Evolutionary conservation across 306 rosid genomes (phyloP).

Genomic region (Chamaecrista fasciculata): DNA sequence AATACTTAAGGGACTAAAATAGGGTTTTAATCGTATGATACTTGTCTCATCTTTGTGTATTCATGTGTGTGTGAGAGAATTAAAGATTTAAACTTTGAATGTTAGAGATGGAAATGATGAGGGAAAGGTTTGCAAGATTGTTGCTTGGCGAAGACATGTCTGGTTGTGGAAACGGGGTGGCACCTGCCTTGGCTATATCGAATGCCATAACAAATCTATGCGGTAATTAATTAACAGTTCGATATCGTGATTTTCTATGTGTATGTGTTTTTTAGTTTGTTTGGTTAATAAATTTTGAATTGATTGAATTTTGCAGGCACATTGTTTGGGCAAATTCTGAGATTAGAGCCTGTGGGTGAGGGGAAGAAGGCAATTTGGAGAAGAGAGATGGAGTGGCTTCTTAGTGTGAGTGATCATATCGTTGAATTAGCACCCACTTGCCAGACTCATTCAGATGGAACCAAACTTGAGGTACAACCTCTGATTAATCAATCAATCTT

Average conservation of each 20-base stretch:
- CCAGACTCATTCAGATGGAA: conserved; percentile 89
- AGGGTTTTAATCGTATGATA: too few species aligned
- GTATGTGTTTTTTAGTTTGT: too few species aligned
- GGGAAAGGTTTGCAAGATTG: conserved; percentile 87
- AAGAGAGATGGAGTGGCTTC: conserved; percentile 86
- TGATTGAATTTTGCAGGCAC: too few species aligned
- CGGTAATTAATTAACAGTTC: conserved; percentile 37
- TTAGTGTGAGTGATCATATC: conserved; percentile 81
- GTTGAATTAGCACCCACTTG: conserved; percentile 74
- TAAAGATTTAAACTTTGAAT: too few species aligned
- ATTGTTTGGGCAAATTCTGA: conserved; percentile 86
- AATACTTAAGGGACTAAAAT: too few species aligned
- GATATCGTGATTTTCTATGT: too few species aligned
- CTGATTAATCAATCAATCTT: too few species aligned
- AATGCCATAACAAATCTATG: conserved; percentile 91
- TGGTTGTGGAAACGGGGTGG: conserved; percentile 92
- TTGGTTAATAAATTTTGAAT: too few species aligned
- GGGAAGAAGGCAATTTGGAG: conserved; percentile 83
- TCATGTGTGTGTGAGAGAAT: too few species aligned
- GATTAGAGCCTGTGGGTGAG: conserved; percentile 61
- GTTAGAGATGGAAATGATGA: conserved; percentile 82
- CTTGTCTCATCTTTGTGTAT: too few species aligned
- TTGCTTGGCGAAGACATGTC: conserved; percentile 99
- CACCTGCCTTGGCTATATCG: conserved; percentile 82
- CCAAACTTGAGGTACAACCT: conserved; percentile 71